Evolutionary conservation across 2,329 filamentous ascomycete genomes (phyloP), one percentile per base, ranked within the genome.

Genomic region (Helotiales sp.): DNA sequence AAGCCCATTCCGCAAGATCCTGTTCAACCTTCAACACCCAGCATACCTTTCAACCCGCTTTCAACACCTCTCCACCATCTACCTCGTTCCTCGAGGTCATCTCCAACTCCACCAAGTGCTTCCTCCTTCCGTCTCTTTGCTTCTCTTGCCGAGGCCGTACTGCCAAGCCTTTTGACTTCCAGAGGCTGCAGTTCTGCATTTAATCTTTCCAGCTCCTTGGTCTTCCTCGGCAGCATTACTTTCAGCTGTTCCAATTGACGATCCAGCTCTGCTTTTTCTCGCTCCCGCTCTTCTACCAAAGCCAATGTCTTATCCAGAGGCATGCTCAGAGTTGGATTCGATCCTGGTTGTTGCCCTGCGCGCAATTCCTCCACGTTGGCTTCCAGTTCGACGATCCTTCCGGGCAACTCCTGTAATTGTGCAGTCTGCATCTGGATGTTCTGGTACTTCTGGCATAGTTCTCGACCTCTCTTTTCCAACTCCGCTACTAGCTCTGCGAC

Each of bases 21-120:
- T 13, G 27, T 8, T 63, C 52, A 76, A 40, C 69, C 71, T 65
- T 81, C 73, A 15, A 85, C 76, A 63, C 86, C 84, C 64, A 91
- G 69, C 74, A 89, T 84, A 58, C 82, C 79, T 68, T 76, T 84
- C 71, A 92, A 71, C 13, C 74, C 81, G 8, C 76, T 75, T 69
- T 91, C 88, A n/a, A 84, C 85, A 17, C 86, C 86, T 63, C 84
- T 82, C 74, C 86, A 85, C 90, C 90, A 93, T 63, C 89, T 78
- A 5, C 87, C 90, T 65, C 85, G 81, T 72, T 90, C 87, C 71
- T 93, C 90, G 30, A 92, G 72, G 67, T 93, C 88, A 66, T 91
- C 89, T 15, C 84, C 83, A 40, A 85, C 82, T 5, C 86, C 87
- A 5, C 84, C 83, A 7, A 86, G 75, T 8, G 85, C 81, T 10